Conservation (phyloP, 164 flowering plant genomes). For the Warburgia ugandensis region DNA sequence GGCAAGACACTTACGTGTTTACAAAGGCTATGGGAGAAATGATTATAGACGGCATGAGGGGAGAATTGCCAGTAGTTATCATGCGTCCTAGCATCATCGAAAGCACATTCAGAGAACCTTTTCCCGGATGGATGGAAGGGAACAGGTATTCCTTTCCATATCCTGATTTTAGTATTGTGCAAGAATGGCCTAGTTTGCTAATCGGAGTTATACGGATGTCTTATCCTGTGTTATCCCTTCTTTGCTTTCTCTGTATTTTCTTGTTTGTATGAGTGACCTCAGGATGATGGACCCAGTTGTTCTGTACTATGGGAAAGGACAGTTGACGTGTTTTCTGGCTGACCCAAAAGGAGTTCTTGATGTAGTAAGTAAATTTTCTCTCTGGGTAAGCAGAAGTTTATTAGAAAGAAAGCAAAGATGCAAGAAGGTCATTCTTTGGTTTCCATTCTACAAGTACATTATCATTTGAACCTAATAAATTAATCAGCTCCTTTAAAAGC, state of each 20-base stretch:
- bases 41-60: conserved; percentile 71
- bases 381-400: too few species aligned
- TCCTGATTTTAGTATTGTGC: too few species aligned
- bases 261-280: conserved; percentile 3
- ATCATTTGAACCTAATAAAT: too few species aligned
- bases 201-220: too few species aligned
- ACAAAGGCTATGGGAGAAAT: conserved; percentile 98
- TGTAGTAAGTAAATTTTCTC: conserved; percentile 45
- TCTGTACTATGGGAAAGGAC: conserved; percentile 86
- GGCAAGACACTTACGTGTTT: conserved; percentile 95
- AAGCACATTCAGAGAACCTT: conserved; percentile 76
- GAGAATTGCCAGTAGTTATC: conserved; percentile 69
- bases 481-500: too few species aligned
- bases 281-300: conserved; percentile 98
- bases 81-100: conserved; percentile 87
- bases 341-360: conserved; percentile 83
- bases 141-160: conserved; percentile 38
- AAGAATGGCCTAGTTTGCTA: too few species aligned
- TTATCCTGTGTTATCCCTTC: not conserved
- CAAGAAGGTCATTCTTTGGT: not conserved
- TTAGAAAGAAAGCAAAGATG: too few species aligned
- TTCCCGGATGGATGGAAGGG: conserved; percentile 99
- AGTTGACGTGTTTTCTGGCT: conserved; percentile 74
- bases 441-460: not conserved
- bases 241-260: not conserved